Conservation (phyloP, 202 grass and related monocot species). For the Eragrostis tef region DNA sequence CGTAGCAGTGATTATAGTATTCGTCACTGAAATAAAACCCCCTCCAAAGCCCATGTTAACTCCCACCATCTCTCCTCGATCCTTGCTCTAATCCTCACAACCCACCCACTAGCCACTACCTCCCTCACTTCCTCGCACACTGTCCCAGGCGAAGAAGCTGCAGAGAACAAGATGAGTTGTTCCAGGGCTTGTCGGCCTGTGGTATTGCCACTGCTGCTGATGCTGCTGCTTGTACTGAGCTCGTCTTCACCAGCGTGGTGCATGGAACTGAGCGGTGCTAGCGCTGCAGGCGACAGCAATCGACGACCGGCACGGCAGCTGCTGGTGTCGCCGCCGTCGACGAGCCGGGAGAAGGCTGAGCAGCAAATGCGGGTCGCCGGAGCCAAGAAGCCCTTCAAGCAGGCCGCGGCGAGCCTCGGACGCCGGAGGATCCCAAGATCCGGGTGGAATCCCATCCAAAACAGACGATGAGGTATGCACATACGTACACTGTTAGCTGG, state of each 20-base stretch:
- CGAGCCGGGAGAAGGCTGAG: slow-evolving; percentile 23
- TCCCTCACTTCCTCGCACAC: slow-evolving; percentile 23
- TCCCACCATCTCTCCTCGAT: slow-evolving; percentile 50
- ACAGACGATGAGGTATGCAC: slow-evolving; percentile 35
- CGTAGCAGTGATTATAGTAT: slow-evolving; percentile 26
- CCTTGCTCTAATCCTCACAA: slow-evolving; percentile 42
- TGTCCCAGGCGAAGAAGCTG: slow-evolving; percentile 36
- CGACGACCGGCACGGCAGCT: slow-evolving; percentile 31
- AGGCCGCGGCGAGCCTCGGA: slow-evolving; percentile 44
- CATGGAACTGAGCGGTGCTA: not conserved
- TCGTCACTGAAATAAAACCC: slow-evolving; percentile 43
- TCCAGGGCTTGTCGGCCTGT: not conserved
- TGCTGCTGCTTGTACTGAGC: slow-evolving; percentile 6
- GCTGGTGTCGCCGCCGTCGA: slow-evolving; percentile 47
- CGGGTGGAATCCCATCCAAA: slow-evolving; percentile 59
- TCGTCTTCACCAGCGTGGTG: not conserved
- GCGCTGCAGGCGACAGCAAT: not conserved
- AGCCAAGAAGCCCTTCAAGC: slow-evolving; percentile 29
- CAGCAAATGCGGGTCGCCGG: slow-evolving; percentile 51
- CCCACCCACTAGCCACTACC: slow-evolving; percentile 2
- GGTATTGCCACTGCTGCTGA: not conserved
- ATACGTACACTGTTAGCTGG: not conserved
- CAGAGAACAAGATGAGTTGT: slow-evolving; percentile 22
- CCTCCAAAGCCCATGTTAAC: slow-evolving; percentile 52
- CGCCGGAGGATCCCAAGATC: slow-evolving; percentile 37